Conservation (phyloP, 192 early-diverging fungal genomes). For the Tieghemiomyces parasiticus region DNA sequence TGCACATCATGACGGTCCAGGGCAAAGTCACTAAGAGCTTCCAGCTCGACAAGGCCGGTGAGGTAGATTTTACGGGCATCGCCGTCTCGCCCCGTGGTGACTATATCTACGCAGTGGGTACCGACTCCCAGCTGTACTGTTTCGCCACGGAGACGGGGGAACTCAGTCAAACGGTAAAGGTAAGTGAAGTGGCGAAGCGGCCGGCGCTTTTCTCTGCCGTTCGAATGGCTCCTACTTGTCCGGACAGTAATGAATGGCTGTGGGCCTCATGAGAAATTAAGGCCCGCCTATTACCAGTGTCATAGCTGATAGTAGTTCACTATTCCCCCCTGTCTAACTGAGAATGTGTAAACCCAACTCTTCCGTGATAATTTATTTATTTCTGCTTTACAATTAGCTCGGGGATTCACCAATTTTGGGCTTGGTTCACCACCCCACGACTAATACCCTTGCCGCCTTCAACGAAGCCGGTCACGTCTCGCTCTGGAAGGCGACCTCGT, state of each 20-base stretch:
- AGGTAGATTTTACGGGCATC: slow-evolving; percentile 36
- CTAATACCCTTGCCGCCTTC: slow-evolving; percentile 60
- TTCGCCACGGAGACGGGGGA: slow-evolving; percentile 49
- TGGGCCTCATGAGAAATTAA: neutral
- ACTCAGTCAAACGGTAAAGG: slow-evolving; percentile 25
- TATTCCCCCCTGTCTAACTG: neutral
- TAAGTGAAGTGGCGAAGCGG: slow-evolving; percentile 13
- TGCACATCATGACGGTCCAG: slow-evolving; percentile 48
- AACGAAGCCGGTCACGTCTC: slow-evolving; percentile 49
- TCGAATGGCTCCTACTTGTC: neutral
- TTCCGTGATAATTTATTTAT: slow-evolving; percentile 12
- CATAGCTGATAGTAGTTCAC: slow-evolving; percentile 2
- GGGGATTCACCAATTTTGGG: slow-evolving; percentile 60
- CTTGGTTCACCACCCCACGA: slow-evolving; percentile 62
- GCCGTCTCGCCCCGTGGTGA: slow-evolving; percentile 64
- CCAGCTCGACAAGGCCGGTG: slow-evolving; percentile 12
- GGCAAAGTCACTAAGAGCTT: slow-evolving; percentile 31
- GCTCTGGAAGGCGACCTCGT: slow-evolving; percentile 31
- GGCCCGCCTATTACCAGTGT: neutral
- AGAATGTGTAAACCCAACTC: too few species aligned
- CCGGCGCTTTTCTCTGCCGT: neutral
- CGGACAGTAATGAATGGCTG: neutral
- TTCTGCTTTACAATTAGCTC: slow-evolving; percentile 19
- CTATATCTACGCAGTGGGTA: slow-evolving; percentile 61
- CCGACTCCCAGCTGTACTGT: slow-evolving; percentile 48